phyloP scores from a whole-genome alignment of 2,329 filamentous ascomycete genomes.

The Fusarium chuoi region DNA sequence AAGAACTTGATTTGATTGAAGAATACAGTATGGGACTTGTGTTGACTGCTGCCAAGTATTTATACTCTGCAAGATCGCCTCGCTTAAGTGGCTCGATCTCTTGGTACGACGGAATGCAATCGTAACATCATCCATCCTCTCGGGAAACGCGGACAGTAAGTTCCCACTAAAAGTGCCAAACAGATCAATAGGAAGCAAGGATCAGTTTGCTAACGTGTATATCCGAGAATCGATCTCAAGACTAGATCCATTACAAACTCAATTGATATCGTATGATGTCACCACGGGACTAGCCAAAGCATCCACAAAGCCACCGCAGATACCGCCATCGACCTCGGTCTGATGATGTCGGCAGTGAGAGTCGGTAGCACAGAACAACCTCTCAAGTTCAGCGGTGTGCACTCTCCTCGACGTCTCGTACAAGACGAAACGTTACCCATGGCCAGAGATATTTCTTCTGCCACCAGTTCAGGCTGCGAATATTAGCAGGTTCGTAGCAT shows the following conservation, averaged over 20 bases:
- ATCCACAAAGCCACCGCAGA: slow-evolving; percentile 16
- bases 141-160: slow-evolving; percentile 10
- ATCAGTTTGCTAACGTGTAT: slow-evolving; percentile 6
- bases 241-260: slow-evolving; percentile 4
- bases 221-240: slow-evolving; percentile 17
- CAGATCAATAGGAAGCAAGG: not conserved
- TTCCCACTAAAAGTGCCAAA: slow-evolving; percentile 9
- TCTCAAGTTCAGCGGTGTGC: not conserved
- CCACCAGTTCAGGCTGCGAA: slow-evolving; percentile 27
- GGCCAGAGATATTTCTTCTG: slow-evolving; percentile 30
- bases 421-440: slow-evolving; percentile 29
- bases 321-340: slow-evolving; percentile 1
- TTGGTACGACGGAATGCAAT: not conserved
- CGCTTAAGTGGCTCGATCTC: not conserved
- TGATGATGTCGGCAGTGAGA: slow-evolving; percentile 7
- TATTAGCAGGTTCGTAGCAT: not conserved
- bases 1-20: not conserved
- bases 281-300: slow-evolving; percentile 8
- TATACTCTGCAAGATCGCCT: not conserved
- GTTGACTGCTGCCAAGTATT: not conserved
- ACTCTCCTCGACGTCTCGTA: not conserved
- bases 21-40: rapidly evolving
- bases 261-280: slow-evolving; percentile 35
- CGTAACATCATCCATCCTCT: slow-evolving; percentile 10
- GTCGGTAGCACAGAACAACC: not conserved